Evolutionary conservation across 2,329 filamentous ascomycete species (phyloP).

Genomic region (Davidsoniella australis): DNA sequence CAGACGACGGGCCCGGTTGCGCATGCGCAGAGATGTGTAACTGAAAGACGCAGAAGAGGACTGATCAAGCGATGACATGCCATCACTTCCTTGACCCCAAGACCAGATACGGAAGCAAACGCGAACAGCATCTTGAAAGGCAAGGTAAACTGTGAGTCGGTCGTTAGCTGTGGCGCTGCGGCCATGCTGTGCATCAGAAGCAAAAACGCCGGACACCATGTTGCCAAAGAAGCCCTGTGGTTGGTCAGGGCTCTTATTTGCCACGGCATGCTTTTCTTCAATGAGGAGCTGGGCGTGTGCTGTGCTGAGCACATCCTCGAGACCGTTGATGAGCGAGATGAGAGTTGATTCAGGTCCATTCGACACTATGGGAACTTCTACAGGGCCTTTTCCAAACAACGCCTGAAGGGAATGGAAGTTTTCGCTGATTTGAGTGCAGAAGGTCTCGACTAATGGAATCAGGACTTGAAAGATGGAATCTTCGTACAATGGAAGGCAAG

Average conservation of each 20-base stretch:
- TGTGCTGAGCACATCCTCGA: slow-evolving; percentile 77
- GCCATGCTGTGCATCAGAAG: slow-evolving; percentile 58
- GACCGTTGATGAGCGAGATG: slow-evolving; percentile 75
- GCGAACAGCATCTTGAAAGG: slow-evolving; percentile 86
- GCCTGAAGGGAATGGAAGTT: slow-evolving; percentile 56
- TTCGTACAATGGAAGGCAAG: slow-evolving; percentile 69
- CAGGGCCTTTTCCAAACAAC: slow-evolving; percentile 33
- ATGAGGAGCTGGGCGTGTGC: slow-evolving; percentile 67
- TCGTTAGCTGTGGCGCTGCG: slow-evolving; percentile 82
- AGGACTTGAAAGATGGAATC: slow-evolving; percentile 78
- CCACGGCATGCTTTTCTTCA: slow-evolving; percentile 54
- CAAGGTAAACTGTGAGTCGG: slow-evolving; percentile 80
- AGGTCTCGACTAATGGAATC: slow-evolving; percentile 75
- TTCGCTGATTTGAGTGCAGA: slow-evolving; percentile 59
- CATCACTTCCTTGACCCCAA: slow-evolving; percentile 57
- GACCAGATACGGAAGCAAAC: slow-evolving; percentile 92
- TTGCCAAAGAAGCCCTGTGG: slow-evolving; percentile 82
- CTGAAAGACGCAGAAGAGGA: slow-evolving; percentile 66
- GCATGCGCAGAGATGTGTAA: slow-evolving; percentile 80
- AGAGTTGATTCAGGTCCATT: slow-evolving; percentile 48
- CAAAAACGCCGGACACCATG: slow-evolving; percentile 83
- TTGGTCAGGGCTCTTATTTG: slow-evolving; percentile 63
- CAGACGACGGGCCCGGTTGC: slow-evolving; percentile 72
- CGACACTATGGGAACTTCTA: slow-evolving; percentile 14
- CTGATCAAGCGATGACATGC: slow-evolving; percentile 37